phyloP scores from a whole-genome alignment of 495 filamentous ascomycete species.

The Neurospora intermedia region DNA sequence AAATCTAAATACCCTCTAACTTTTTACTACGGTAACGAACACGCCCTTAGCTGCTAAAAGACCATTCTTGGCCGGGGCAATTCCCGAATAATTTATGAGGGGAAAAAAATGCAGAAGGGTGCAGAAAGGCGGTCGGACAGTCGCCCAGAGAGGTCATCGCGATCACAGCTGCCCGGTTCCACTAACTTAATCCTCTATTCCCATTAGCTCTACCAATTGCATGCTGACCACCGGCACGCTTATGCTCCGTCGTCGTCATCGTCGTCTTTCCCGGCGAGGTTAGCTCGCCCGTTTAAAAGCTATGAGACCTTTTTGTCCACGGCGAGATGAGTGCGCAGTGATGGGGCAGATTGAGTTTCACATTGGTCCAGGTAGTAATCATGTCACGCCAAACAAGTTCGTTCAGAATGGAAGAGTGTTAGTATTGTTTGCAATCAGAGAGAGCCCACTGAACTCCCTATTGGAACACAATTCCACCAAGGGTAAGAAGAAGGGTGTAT shows the following conservation, averaged over 20 bases:
- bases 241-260: not conserved
- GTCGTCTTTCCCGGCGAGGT: not conserved
- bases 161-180: not conserved
- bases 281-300: not conserved
- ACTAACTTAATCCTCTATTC: not conserved
- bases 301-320: not conserved
- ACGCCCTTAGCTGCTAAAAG: not conserved
- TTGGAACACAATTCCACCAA: not conserved
- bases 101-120: not conserved
- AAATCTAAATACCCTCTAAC: no score
- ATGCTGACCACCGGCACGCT: not conserved
- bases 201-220: not conserved
- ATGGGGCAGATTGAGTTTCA: not conserved
- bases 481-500: not conserved
- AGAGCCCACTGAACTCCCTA: not conserved
- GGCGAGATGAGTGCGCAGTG: not conserved
- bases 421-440: not conserved
- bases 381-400: not conserved
- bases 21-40: no score
- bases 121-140: not conserved
- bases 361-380: not conserved
- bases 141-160: not conserved
- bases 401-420: slow-evolving; percentile 7
- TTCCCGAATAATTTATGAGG: not conserved
- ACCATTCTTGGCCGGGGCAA: not conserved